Evolutionary conservation across 2,329 filamentous ascomycete genomes (phyloP), one percentile per base, ranked within the genome.

Genomic region (Biscogniauxia mediterranea): DNA sequence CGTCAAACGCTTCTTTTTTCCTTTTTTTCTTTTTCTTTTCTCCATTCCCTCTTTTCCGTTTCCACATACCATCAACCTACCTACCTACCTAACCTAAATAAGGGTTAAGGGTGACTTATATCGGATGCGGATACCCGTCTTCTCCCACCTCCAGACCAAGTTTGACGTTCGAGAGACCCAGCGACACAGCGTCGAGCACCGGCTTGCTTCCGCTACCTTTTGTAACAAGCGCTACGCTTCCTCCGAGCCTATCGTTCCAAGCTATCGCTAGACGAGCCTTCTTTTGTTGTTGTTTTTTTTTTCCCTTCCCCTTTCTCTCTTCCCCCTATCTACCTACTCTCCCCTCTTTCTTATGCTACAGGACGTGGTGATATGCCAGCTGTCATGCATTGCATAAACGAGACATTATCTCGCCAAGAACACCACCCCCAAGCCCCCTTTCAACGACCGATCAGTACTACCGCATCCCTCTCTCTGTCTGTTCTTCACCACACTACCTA

Each of bases 351-450:
- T 25, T 25, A 52, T 52, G 50, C 50, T 21, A 54, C 52, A 58
- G 62, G 66, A 72, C 71, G 71, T 74, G 71, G 71, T 70, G 64
- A 70, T 69, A 73, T 72, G 70, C 70, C 70, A 72, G 66, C 69
- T 74, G 72, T 74, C 72, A 67, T 71, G 72, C 72, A 74, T 74
- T 74, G 72, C 72, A 74, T 74, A 73, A 73, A 70, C 71, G 70
- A 72, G 62, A 61, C 68, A 62, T 21, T 60, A 59, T 66, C 63
- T 60, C 58, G 58, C 38, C 38, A 46, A 46, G 38, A 46, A 52
- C 58, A 55, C 61, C 54, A 52, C 58, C 21, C 21, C 38, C 62
- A 66, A 62, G 58, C 20, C 60, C 50, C 60, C 50, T 61, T 23
- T 32, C 17, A 32, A 46, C 38, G 38, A 46, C 52, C 25, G 52